Evolutionary conservation across 495 filamentous ascomycete genomes (phyloP).

Genomic region (Penicillium daleae): DNA sequence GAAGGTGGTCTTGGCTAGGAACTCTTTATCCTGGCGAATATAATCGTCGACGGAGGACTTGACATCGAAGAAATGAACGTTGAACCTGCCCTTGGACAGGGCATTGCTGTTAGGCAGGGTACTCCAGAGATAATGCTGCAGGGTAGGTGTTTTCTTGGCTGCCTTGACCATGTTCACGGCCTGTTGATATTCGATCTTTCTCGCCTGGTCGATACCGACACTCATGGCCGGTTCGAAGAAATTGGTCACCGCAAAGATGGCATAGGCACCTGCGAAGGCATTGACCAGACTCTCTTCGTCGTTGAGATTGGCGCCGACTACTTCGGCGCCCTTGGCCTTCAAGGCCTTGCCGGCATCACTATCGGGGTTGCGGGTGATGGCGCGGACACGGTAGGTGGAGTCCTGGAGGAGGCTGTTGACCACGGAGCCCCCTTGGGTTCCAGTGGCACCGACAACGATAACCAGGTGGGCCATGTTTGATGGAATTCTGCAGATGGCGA

Average conservation of each 20-base stretch:
- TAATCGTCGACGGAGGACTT: neutral
- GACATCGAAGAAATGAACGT: neutral
- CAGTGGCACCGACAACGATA: neutral
- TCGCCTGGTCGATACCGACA: neutral
- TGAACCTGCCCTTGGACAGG: neutral
- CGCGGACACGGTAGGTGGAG: neutral
- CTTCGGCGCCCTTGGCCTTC: neutral
- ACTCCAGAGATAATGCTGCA: neutral
- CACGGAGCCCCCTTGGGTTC: neutral
- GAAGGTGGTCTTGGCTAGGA: neutral
- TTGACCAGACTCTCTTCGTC: neutral
- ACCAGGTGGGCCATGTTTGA: neutral
- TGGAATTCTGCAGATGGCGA: neutral
- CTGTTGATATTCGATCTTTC: slow-evolving; percentile 1
- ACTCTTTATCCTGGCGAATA: neutral
- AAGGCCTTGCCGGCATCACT: neutral
- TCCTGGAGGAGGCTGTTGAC: neutral
- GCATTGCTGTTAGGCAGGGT: neutral
- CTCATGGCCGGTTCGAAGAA: neutral
- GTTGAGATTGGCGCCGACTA: neutral
- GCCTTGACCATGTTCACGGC: neutral
- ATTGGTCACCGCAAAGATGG: slow-evolving; percentile 1
- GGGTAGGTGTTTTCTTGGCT: neutral
- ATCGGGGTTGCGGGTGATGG: neutral
- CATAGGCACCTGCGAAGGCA: neutral